phyloP scores from a whole-genome alignment of 108 stramenopile genomes.

The Cyclotella sp. region DNA sequence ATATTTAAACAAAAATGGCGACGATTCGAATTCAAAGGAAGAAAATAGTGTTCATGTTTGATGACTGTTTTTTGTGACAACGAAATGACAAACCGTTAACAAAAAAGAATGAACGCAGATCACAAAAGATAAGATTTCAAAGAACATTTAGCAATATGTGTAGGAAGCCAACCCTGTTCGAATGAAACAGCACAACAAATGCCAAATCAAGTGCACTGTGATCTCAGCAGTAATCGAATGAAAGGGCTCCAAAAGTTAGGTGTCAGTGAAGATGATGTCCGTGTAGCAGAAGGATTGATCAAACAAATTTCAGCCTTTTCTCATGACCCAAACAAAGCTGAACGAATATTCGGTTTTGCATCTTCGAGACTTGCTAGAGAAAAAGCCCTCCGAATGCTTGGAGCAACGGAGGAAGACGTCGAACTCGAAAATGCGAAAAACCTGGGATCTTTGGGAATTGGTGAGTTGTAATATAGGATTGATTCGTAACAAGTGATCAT shows the following conservation, averaged over 20 bases:
- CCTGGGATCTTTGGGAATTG: constrained; percentile 36
- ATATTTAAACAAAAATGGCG: too few relatives aligned
- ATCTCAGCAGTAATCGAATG: constrained; percentile 11
- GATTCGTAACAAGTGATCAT: background rate
- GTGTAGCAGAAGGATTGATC: constrained; percentile 36
- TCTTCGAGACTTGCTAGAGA: constrained; percentile 22
- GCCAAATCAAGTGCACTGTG: background rate
- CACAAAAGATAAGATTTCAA: too few relatives aligned
- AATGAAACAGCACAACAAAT: background rate
- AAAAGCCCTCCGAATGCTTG: constrained; percentile 44
- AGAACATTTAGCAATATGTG: too few relatives aligned
- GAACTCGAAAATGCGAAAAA: constrained; percentile 47
- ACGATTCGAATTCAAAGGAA: too few relatives aligned
- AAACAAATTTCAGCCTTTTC: constrained; percentile 38
- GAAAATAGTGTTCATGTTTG: too few relatives aligned
- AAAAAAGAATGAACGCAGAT: too few relatives aligned
- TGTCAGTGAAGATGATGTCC: constrained; percentile 47
- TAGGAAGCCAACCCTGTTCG: background rate
- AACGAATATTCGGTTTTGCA: constrained; percentile 43
- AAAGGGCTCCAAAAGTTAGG: constrained; percentile 50
- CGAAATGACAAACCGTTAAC: too few relatives aligned
- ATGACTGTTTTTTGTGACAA: too few relatives aligned
- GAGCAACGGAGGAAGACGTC: constrained; percentile 43
- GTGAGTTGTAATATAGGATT: background rate
- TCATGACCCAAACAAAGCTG: constrained; percentile 22